Evolutionary conservation across 768 basidiomycete species (phyloP).

Genomic region (Nevesoporus exiguus): DNA sequence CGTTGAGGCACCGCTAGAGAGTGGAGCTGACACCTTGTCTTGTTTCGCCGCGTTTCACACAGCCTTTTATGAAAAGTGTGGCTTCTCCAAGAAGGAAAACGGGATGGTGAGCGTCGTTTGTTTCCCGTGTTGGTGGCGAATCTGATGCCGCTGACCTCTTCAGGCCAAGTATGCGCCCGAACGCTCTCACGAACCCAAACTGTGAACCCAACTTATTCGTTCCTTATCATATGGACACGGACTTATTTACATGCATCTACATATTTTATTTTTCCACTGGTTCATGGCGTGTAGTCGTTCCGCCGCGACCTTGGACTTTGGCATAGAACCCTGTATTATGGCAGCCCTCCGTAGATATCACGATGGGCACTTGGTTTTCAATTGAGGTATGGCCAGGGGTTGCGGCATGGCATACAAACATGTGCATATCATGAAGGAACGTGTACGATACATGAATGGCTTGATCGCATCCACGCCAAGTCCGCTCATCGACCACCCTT

Average conservation of each 20-base stretch:
- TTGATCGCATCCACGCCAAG: conserved; percentile 1
- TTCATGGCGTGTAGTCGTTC: conserved; percentile 4
- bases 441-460: conserved; percentile 25
- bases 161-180: conserved; percentile 62
- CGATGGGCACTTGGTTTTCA: not conserved
- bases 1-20: not conserved
- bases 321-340: conserved; percentile 16
- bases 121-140: not conserved
- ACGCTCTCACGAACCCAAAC: conserved; percentile 16
- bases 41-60: conserved; percentile 5
- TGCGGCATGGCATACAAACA: conserved; percentile 5
- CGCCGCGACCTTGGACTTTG: conserved; percentile 6
- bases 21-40: conserved; percentile 6
- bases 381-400: not conserved
- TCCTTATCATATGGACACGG: conserved; percentile 10
- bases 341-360: not conserved
- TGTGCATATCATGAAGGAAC: conserved; percentile 14
- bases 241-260: conserved; percentile 1
- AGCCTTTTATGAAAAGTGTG: conserved; percentile 99
- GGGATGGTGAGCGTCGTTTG: conserved; percentile 67
- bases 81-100: conserved; percentile 83
- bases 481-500: conserved; percentile 64
- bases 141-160: conserved; percentile 3
- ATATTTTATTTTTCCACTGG: conserved; percentile 2
- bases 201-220: conserved; percentile 12